phyloP scores from a whole-genome alignment of 495 filamentous ascomycete genomes.

The Penicillium salamii region DNA sequence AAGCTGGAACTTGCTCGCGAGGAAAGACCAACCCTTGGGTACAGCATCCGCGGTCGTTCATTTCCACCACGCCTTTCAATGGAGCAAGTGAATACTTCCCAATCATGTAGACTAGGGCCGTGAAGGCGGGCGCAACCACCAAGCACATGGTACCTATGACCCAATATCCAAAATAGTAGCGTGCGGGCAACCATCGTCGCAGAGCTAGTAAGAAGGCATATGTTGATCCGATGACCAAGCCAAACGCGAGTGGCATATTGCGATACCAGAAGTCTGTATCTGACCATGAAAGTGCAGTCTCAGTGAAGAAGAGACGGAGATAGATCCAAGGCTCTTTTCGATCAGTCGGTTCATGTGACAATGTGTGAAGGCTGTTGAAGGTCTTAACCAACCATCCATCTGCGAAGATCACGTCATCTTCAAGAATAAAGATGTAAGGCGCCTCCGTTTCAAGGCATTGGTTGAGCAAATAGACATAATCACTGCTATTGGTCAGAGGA shows the following conservation, averaged over 20 bases:
- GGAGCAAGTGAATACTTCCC: constrained; percentile 45
- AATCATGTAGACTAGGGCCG: constrained; percentile 41
- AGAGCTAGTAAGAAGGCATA: constrained; percentile 13
- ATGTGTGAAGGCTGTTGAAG: too few species aligned
- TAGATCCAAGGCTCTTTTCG: too few species aligned
- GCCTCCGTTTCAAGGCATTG: too few species aligned
- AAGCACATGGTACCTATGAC: constrained; percentile 34
- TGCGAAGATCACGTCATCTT: too few species aligned
- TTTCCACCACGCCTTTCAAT: constrained; percentile 34
- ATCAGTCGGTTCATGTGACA: constrained; percentile 4
- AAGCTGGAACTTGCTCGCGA: constrained; percentile 24
- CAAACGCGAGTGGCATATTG: constrained; percentile 37
- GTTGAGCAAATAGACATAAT: too few species aligned
- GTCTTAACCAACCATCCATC: too few species aligned
- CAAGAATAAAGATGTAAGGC: too few species aligned
- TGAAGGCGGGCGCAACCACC: constrained; percentile 40
- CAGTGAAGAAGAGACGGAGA: constrained; percentile 41
- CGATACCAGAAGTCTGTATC: constrained; percentile 35
- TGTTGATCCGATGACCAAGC: constrained; percentile 17
- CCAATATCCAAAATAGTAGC: constrained; percentile 28
- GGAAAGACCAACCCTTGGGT: constrained; percentile 46
- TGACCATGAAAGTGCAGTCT: constrained; percentile 39
- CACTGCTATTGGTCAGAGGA: too few species aligned
- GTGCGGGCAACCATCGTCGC: constrained; percentile 13
- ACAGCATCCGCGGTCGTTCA: constrained; percentile 43